phyloP scores from a whole-genome alignment of 169 alveolate genomes.

The Cryptosporidium sp. region DNA sequence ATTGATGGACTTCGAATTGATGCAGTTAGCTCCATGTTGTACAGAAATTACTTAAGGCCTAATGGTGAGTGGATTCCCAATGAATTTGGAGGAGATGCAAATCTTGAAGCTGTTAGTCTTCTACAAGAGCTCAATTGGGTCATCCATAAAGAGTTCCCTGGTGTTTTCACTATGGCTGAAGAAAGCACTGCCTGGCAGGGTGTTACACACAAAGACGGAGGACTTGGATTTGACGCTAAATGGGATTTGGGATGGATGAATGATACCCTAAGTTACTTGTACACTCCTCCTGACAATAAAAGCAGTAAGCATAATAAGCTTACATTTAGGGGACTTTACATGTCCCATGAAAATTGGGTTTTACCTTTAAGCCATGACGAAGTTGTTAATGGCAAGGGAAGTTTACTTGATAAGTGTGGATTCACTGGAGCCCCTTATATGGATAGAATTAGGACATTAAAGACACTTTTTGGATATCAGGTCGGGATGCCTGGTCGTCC shows the following conservation, averaged over 20 bases:
- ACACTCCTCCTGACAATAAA: constrained; percentile 78
- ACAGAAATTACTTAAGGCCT: constrained; percentile 77
- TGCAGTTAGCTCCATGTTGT: constrained; percentile 82
- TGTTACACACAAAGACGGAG: constrained; percentile 79
- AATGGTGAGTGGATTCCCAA: constrained; percentile 83
- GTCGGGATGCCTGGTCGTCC: constrained; percentile 83
- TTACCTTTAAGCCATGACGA: constrained; percentile 82
- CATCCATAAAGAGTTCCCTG: constrained; percentile 82
- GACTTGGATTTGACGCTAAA: constrained; percentile 83
- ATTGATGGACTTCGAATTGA: constrained; percentile 83
- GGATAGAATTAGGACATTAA: constrained; percentile 80
- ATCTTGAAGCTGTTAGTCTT: constrained; percentile 82
- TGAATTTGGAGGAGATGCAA: constrained; percentile 83
- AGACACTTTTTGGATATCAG: constrained; percentile 81
- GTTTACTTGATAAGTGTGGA: constrained; percentile 82
- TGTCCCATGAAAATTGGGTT: constrained; percentile 83
- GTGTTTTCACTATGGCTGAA: constrained; percentile 83
- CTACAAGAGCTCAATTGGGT: constrained; percentile 83
- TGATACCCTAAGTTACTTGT: constrained; percentile 80
- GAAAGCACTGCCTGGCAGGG: constrained; percentile 83
- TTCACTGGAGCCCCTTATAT: constrained; percentile 81
- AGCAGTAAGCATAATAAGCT: constrained; percentile 80
- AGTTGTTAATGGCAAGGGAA: constrained; percentile 83
- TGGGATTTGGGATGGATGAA: constrained; percentile 86
- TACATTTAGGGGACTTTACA: constrained; percentile 83